Conservation (phyloP, 2,329 filamentous ascomycete species). For the Triangularia setosa region DNA sequence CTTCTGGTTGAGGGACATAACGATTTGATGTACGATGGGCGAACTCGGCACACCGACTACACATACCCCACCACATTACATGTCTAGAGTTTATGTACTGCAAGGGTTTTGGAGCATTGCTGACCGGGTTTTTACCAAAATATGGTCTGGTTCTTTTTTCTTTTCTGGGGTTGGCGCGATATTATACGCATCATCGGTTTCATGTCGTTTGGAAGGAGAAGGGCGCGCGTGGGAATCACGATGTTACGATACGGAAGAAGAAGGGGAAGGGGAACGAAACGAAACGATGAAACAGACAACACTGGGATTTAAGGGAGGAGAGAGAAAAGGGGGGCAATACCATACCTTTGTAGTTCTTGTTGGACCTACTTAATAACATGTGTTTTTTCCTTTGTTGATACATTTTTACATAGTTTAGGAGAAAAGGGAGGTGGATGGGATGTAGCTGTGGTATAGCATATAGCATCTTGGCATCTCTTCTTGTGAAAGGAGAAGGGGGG, state of each 20-base stretch:
- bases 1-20: neutral
- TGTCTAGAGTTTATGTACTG: neutral
- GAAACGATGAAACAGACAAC: slow-evolving; percentile 7
- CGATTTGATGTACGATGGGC: slow-evolving; percentile 6
- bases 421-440: neutral
- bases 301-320: neutral
- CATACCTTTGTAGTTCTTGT: slow-evolving; percentile 5
- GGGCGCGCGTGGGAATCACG: slow-evolving; percentile 2
- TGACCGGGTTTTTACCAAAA: neutral
- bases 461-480: neutral
- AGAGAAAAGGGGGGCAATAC: neutral
- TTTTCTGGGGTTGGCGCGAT: neutral
- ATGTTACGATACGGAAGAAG: slow-evolving; percentile 7
- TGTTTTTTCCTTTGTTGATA: slow-evolving; percentile 6
- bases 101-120: neutral
- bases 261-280: neutral
- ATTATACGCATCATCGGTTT: neutral
- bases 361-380: neutral
- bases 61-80: neutral
- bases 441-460: neutral
- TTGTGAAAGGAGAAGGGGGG: neutral
- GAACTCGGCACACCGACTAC: neutral
- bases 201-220: neutral
- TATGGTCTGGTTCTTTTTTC: neutral
- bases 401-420: neutral